Evolutionary conservation across 2,329 filamentous ascomycete species (phyloP).

Genomic region (Colletotrichum sp.): DNA sequence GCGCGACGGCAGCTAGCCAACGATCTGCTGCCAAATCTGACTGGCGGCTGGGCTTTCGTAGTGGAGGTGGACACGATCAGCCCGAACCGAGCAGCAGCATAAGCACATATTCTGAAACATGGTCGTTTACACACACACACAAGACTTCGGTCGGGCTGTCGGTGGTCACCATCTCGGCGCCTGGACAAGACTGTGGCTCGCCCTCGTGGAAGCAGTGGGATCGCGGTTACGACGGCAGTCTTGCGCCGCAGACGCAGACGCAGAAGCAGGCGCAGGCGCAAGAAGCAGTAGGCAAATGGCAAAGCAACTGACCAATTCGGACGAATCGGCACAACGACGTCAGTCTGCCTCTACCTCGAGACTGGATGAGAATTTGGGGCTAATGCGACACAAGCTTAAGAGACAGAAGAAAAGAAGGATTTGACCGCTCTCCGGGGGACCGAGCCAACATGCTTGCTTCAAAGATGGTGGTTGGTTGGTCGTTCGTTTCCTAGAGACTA

Average conservation of each 20-base stretch:
- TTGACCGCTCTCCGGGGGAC: not conserved
- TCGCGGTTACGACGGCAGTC: not conserved
- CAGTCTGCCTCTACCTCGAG: not conserved
- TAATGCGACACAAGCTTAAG: not conserved
- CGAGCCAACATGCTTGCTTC: constrained; percentile 2
- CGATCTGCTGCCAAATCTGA: not conserved
- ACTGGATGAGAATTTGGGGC: not conserved
- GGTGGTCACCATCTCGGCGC: not conserved
- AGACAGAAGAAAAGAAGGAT: not conserved
- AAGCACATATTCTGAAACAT: constrained; percentile 21
- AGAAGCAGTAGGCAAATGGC: not conserved
- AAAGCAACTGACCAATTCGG: not conserved
- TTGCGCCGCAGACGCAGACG: not conserved
- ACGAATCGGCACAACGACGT: not conserved
- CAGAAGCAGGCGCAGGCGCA: not conserved
- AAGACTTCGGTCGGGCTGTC: not conserved
- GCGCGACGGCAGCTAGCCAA: constrained; percentile 1
- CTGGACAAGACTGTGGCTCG: not conserved
- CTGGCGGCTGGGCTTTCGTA: not conserved
- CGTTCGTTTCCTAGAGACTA: not conserved
- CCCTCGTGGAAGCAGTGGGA: not conserved
- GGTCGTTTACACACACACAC: not conserved
- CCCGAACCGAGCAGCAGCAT: constrained; percentile 14
- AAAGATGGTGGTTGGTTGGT: constrained; percentile 1
- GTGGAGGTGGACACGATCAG: not conserved